phyloP scores from a whole-genome alignment of 192 early-diverging fungal genomes.

The Gigaspora rosea region DNA sequence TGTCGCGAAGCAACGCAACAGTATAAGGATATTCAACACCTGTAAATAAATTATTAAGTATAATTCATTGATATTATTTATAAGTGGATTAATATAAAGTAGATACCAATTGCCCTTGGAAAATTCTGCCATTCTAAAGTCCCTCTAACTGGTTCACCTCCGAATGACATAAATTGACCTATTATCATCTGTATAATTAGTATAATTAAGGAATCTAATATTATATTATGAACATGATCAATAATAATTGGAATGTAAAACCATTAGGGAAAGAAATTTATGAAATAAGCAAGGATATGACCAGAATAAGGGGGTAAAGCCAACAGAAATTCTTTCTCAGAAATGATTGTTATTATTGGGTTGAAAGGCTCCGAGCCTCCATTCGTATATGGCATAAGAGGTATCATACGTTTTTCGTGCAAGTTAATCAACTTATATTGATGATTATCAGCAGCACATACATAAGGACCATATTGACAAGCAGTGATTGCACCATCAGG shows the following conservation, averaged over 20 bases:
- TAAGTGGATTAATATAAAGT: neutral
- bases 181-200: conserved; percentile 50
- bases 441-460: conserved; percentile 72
- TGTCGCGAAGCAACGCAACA: conserved; percentile 65
- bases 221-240: neutral
- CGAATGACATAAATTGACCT: conserved; percentile 70
- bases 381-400: neutral
- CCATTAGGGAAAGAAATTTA: neutral
- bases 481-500: conserved; percentile 62
- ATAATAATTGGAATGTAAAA: neutral
- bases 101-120: conserved; percentile 41
- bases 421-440: conserved; percentile 69
- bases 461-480: conserved; percentile 50
- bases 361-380: conserved; percentile 19
- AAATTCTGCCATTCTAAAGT: conserved; percentile 55
- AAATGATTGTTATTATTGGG: conserved; percentile 65
- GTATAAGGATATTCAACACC: conserved; percentile 81
- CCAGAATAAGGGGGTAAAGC: conserved; percentile 47
- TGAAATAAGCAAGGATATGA: conserved; percentile 40
- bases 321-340: conserved; percentile 71
- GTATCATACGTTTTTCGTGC: neutral
- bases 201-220: conserved; percentile 11
- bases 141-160: conserved; percentile 74
- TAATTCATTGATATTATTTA: neutral
- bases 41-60: conserved; percentile 8